phyloP scores from a whole-genome alignment of 495 filamentous ascomycete species.

The Ramalina intermedia region DNA sequence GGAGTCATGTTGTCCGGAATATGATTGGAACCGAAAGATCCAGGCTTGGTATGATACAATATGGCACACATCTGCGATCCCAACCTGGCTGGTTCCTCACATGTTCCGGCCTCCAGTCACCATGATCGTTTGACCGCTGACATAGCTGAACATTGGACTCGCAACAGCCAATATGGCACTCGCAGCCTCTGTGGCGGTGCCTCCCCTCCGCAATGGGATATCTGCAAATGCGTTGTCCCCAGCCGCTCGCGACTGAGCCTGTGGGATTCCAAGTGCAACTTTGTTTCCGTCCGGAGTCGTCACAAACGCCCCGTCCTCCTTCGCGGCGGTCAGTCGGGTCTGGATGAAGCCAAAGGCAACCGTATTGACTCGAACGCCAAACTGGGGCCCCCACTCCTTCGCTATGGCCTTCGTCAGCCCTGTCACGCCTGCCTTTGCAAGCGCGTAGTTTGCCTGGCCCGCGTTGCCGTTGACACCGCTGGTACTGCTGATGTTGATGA shows the following conservation, averaged over 20 bases:
- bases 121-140: constrained; percentile 65
- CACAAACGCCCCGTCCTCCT: constrained; percentile 67
- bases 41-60: background rate
- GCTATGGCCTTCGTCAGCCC: constrained; percentile 76
- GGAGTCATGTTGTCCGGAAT: no score
- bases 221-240: constrained; percentile 37
- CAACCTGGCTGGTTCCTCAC: constrained; percentile 20
- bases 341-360: constrained; percentile 38
- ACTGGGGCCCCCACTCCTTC: constrained; percentile 81
- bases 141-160: constrained; percentile 67
- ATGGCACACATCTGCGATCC: background rate
- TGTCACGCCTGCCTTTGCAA: constrained; percentile 67
- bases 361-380: constrained; percentile 72
- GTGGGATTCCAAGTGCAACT: constrained; percentile 64
- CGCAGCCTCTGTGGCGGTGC: constrained; percentile 65
- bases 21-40: no score
- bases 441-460: constrained; percentile 72
- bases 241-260: constrained; percentile 30
- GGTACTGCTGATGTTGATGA: constrained; percentile 72
- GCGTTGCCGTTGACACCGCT: constrained; percentile 71
- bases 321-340: constrained; percentile 63
- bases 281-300: constrained; percentile 61
- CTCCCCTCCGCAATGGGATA: constrained; percentile 64
- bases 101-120: constrained; percentile 78
- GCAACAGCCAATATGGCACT: constrained; percentile 64